Conservation (phyloP, 192 early-diverging fungal genomes). For the Coemansia sp. region DNA sequence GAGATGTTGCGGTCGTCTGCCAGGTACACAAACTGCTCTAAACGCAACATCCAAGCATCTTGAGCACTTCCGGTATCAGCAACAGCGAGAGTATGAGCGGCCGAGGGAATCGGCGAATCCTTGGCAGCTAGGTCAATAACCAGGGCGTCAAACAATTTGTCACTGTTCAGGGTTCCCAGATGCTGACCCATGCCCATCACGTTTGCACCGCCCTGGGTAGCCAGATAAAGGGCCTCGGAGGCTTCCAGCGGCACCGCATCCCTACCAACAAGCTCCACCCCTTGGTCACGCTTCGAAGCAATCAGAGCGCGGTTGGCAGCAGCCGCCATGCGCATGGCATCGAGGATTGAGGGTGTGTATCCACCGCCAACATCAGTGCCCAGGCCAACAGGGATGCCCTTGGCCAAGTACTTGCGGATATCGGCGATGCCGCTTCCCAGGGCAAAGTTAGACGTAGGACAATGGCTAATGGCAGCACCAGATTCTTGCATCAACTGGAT, state of each 20-base stretch:
- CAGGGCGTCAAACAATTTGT: conserved; percentile 93
- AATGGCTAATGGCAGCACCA: conserved; percentile 81
- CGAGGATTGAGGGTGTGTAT: conserved; percentile 77
- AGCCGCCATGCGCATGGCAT: conserved; percentile 80
- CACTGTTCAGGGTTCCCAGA: conserved; percentile 79
- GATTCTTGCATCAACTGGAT: conserved; percentile 58
- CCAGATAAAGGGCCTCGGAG: conserved; percentile 76
- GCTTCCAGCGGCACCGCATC: conserved; percentile 56
- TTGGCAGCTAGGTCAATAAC: conserved; percentile 69
- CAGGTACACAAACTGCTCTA: conserved; percentile 87
- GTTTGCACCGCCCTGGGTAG: conserved; percentile 87
- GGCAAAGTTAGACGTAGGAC: conserved; percentile 88
- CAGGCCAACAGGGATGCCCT: conserved; percentile 81
- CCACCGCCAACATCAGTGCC: conserved; percentile 95
- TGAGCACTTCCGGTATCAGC: not conserved
- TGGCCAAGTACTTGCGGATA: conserved; percentile 68
- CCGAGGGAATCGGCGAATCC: conserved; percentile 42
- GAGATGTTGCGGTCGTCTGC: conserved; percentile 85
- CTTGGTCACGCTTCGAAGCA: conserved; percentile 21
- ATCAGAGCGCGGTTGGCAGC: conserved; percentile 65
- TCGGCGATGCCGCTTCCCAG: conserved; percentile 77
- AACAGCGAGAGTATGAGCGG: conserved; percentile 21
- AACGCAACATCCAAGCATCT: conserved; percentile 36
- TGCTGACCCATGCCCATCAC: conserved; percentile 66
- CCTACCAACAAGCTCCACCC: conserved; percentile 8